phyloP scores from a whole-genome alignment of 2,329 filamentous ascomycete genomes.

The Phialocephala subalpina region DNA sequence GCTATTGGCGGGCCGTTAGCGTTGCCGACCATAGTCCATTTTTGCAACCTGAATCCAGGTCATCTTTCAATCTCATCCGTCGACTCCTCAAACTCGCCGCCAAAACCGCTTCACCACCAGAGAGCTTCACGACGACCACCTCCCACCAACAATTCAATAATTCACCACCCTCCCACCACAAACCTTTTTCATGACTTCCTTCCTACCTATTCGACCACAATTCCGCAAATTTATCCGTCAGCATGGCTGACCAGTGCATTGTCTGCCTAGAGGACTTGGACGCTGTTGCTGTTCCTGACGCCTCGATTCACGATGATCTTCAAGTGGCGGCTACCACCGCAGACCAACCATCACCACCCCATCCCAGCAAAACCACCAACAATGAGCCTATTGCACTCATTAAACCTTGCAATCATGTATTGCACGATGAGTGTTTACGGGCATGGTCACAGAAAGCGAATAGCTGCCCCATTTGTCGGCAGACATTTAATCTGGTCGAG shows the following conservation, averaged over 20 bases:
- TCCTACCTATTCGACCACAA: constrained; percentile 23
- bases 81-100: constrained; percentile 3
- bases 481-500: constrained; percentile 88
- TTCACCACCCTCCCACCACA: not conserved
- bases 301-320: constrained; percentile 31
- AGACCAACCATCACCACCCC: constrained; percentile 34
- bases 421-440: constrained; percentile 91
- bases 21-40: not conserved
- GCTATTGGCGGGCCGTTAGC: not conserved
- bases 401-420: constrained; percentile 84
- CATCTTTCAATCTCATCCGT: constrained; percentile 1
- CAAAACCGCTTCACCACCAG: constrained; percentile 8
- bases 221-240: constrained; percentile 33
- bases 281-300: constrained; percentile 29
- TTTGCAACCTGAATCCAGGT: constrained; percentile 9
- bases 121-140: not conserved
- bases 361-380: constrained; percentile 33
- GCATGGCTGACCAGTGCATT: constrained; percentile 70
- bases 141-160: not conserved
- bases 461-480: constrained; percentile 96
- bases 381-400: constrained; percentile 59
- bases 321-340: constrained; percentile 34
- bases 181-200: constrained; percentile 43
- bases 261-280: constrained; percentile 71
- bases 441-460: constrained; percentile 98